Percentiles rank a stretch among this genome's conserved stretches.
phyloP scores from a whole-genome alignment of 2,329 filamentous ascomycete species.

The Penicillium corylophilum region DNA sequence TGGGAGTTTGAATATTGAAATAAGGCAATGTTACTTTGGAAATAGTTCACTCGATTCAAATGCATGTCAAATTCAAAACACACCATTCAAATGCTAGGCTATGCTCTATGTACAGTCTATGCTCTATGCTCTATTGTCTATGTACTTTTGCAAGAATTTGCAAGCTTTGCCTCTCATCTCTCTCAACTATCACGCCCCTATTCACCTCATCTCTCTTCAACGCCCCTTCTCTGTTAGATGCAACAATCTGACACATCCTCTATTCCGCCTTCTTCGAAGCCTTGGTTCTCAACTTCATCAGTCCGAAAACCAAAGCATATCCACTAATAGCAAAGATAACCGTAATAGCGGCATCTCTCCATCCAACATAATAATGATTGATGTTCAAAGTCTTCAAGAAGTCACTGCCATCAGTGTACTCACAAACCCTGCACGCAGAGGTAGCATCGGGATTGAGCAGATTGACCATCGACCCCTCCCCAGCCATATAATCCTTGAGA shows the following conservation, averaged over 20 bases:
- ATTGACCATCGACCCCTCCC: slow-evolving; percentile 49
- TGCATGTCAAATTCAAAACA: neutral
- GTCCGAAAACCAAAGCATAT: slow-evolving; percentile 50
- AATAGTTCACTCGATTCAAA: neutral
- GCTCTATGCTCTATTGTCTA: neutral
- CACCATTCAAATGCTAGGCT: neutral
- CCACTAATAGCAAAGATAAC: slow-evolving; percentile 57
- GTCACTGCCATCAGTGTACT: slow-evolving; percentile 58
- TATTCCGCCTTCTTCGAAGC: slow-evolving; percentile 38
- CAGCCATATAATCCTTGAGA: slow-evolving; percentile 51
- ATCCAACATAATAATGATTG: slow-evolving; percentile 61
- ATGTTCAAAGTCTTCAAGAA: slow-evolving; percentile 62
- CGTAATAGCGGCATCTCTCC: slow-evolving; percentile 64
- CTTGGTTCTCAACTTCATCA: slow-evolving; percentile 43
- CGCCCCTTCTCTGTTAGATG: neutral
- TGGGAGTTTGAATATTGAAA: neutral
- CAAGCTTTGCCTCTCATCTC: no score
- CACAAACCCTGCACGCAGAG: slow-evolving; percentile 59
- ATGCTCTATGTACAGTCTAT: neutral
- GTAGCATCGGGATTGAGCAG: slow-evolving; percentile 62
- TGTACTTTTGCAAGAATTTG: neutral
- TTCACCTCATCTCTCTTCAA: neutral
- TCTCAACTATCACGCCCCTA: no score
- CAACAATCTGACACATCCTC: neutral
- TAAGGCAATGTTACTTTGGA: no score